Base-by-base conservation (phyloP, 169 alveolate species). In the Theileria luwenshuni region DNA sequence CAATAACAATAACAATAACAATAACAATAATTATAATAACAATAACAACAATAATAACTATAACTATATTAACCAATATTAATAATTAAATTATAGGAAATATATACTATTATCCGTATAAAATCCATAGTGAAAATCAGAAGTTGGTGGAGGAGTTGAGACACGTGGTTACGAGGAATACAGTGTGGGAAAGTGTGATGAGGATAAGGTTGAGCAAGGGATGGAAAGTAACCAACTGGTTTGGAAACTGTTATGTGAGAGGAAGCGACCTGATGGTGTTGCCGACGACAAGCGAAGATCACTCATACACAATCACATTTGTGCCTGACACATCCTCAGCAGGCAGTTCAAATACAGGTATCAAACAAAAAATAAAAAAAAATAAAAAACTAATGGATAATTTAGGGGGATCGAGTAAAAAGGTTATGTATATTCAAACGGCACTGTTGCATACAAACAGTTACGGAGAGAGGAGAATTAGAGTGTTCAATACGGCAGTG, bases 111-210 rank as follows among this genome's bases (percentile, higher is more conserved):
- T 63, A 71, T 32, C 93, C 90, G 25, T 86, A 86, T 60, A 75
- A 85, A 48, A 83, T 72, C 17, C 94, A 76, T 38, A 79, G 69
- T 27, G 85, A 76, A 35, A 75, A 83, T 69, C 84, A 63, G 49
- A 90, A 92, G 69, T 76, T 95, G 72, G 74, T 77, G 83, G 86
- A 86, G 65, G 98, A 96, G 76, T 83, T 96, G 41, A 72, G 86
- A 67, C 94, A 88, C 62, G 90, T 93, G 45, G 81, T 96, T 74
- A 92, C 94, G 3, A 85, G 97, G 43, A 90, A 83, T 49, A 92
- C 93, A 43, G 94, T 94, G 12, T 98, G 99, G 99, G 99, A 98
- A 80, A 95, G 98, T 0, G 98, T 97, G 38, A 95, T 97, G 96
- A 92, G 99, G 72, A 85, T 96, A 32, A 92, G 99, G 43, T 93